Evolutionary conservation across 140 eudicot species (phyloP), one percentile per base, ranked within the genome.

Genomic region (Cichorium intybus): DNA sequence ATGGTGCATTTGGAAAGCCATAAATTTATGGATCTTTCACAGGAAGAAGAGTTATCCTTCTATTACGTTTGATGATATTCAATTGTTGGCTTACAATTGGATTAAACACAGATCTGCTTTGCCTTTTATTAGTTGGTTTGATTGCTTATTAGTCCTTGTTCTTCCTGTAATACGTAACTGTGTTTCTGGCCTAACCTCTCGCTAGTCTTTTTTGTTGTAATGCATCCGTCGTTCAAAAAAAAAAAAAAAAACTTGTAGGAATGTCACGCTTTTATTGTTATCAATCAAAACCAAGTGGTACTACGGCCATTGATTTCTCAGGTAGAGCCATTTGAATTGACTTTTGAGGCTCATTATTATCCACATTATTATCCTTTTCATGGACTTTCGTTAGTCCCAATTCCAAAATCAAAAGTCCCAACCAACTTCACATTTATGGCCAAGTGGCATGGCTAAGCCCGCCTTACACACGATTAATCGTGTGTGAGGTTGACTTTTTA

Each of bases 401-500:
- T 7, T 43, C 49, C 18, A 7, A 43, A 43, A 43, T 27, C 62
- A 28, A 56, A 56, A 56, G 62, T 56, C 62, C 24, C 43, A 56
- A 56, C 43, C 43, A 43, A 43, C 49, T 43, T 43, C 49, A 43
- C 49, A 43, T 43, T 15, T 15, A 6, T 43, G 49, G 43, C 43
- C 62, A 56, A 8, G 62, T 56, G 62, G 62, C 43, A 43, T 56
- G 62, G 62, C 43, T 56, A 4, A 56, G 2, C 27, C 56, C 11
- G 3, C 4, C 23, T 53, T 7, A 43, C n/a, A 43, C 20, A 12
- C 24, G 1, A 18, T 7, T 27, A 27, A 55, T 26, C 21, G 34
- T 7, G 28, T 24, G 24, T 53, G 11, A 27, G 18, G 33, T 53
- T 53, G 59, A 53, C 35, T 41, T 27, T 15, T 15, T 35, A 56